These are phyloP conservation scores for Plicaturopsis crispa DNA, from an alignment of 768 basidiomycete species.

Conservation along the genomic window DNA sequence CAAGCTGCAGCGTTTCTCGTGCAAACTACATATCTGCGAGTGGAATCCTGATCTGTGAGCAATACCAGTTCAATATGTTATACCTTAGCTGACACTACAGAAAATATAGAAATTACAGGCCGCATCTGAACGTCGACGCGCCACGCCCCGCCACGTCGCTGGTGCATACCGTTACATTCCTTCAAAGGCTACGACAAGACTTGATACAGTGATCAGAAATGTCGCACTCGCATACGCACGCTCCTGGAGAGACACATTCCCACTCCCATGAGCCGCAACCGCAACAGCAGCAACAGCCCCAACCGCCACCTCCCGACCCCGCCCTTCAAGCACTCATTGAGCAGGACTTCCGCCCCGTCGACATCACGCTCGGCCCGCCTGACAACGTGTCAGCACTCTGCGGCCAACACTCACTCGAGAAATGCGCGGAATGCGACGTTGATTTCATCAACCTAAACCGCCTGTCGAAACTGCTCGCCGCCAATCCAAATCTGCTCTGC, in stretches of 20 bases:
- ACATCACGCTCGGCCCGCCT: constrained; percentile 43
- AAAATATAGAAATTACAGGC: too few species aligned
- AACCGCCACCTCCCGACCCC: constrained; percentile 52
- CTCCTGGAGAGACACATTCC: constrained; percentile 43
- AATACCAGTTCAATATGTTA: too few species aligned
- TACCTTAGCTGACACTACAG: too few species aligned
- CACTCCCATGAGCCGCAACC: constrained; percentile 38
- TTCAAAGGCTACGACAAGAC: too few species aligned
- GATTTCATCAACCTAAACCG: constrained; percentile 77
- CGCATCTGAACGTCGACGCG: too few species aligned
- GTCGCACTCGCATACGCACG: constrained; percentile 63
- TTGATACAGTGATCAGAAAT: too few species aligned
- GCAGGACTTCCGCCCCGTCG: constrained; percentile 54
- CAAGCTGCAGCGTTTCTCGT: too few species aligned
- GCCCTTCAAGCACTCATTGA: constrained; percentile 72
- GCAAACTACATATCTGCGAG: too few species aligned
- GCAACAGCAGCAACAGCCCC: constrained; percentile 27
- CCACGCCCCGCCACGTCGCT: too few species aligned
- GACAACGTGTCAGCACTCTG: constrained; percentile 57
- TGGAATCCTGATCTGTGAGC: too few species aligned
- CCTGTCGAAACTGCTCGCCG: constrained; percentile 59
- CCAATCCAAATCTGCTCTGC: constrained; percentile 65
- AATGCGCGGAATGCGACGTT: constrained; percentile 63
- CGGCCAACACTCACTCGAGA: constrained; percentile 57
- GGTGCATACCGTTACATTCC: too few species aligned